These are phyloP conservation scores for Neobulgaria alba DNA, from an alignment of 2,329 filamentous ascomycete genomes.

Conservation along the genomic window DNA sequence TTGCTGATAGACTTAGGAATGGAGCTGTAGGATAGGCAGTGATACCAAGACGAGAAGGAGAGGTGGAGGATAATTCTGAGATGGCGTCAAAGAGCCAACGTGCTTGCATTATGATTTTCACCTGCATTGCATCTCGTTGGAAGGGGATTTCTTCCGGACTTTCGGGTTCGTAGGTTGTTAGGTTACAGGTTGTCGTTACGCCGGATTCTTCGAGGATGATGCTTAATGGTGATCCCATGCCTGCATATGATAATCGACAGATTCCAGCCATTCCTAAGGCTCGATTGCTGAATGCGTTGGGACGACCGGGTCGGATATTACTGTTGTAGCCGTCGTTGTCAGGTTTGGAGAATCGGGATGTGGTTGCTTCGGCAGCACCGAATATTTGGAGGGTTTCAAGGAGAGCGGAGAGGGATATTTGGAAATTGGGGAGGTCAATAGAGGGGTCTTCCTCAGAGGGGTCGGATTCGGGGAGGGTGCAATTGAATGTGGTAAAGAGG, in stretches of 20 bases:
- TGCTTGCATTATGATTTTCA: conserved; percentile 93
- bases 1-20: conserved; percentile 65
- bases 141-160: conserved; percentile 77
- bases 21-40: conserved; percentile 51
- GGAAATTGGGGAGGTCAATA: conserved; percentile 54
- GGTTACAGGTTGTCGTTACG: conserved; percentile 80
- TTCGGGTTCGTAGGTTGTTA: conserved; percentile 80
- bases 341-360: conserved; percentile 45
- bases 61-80: conserved; percentile 49
- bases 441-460: conserved; percentile 29
- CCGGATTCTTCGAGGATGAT: conserved; percentile 80
- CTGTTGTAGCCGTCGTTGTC: conserved; percentile 53
- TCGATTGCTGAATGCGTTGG: conserved; percentile 75
- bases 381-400: conserved; percentile 96
- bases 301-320: conserved; percentile 52
- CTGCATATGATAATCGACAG: conserved; percentile 72
- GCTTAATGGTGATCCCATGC: conserved; percentile 68
- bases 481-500: conserved; percentile 79
- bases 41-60: conserved; percentile 67
- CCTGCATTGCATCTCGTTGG: conserved; percentile 65
- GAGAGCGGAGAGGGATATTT: conserved; percentile 77
- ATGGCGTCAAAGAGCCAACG: conserved; percentile 64
- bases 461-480: conserved; percentile 42
- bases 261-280: conserved; percentile 76
- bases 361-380: conserved; percentile 63